A percentile compares a stretch with the other conserved stretches of the same genome.
phyloP scores from a whole-genome alignment of 164 flowering plant species.

The Magnolia changhungtana region DNA sequence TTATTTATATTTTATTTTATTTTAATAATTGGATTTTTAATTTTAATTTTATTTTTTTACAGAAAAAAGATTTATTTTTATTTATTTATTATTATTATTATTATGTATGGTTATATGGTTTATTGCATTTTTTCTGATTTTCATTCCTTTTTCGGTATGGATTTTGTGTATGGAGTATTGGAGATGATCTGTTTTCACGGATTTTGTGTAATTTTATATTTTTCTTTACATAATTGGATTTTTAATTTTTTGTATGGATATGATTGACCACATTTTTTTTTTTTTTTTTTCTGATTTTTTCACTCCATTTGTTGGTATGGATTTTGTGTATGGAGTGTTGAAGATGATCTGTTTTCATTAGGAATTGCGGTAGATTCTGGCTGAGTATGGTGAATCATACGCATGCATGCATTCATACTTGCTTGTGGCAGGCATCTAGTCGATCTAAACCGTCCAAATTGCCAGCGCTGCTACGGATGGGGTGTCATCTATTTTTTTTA shows the following conservation, averaged over 20 bases:
- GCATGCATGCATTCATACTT: too few relatives aligned
- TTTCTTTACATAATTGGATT: too few relatives aligned
- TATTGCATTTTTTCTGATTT: too few relatives aligned
- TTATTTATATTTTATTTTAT: neutral
- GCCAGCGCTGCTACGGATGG: neutral
- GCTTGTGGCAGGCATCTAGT: neutral
- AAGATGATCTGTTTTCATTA: neutral
- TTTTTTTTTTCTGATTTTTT: neutral
- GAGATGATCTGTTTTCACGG: too few relatives aligned
- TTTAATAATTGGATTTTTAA: neutral
- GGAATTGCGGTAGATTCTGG: neutral
- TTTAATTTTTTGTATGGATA: neutral
- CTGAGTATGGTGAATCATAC: too few relatives aligned
- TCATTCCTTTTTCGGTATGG: too few relatives aligned
- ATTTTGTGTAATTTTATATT: too few relatives aligned
- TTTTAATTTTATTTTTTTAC: neutral
- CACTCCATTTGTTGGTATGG: too few relatives aligned
- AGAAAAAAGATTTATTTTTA: neutral
- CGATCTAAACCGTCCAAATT: neutral
- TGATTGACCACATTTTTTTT: neutral
- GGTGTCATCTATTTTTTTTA: neutral
- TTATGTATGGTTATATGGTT: too few relatives aligned
- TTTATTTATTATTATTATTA: neutral
- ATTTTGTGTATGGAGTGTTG: too few relatives aligned
- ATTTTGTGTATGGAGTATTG: too few relatives aligned